Base-by-base conservation (phyloP, 2,329 filamentous ascomycete genomes). In the Sporothrix mexicana region DNA sequence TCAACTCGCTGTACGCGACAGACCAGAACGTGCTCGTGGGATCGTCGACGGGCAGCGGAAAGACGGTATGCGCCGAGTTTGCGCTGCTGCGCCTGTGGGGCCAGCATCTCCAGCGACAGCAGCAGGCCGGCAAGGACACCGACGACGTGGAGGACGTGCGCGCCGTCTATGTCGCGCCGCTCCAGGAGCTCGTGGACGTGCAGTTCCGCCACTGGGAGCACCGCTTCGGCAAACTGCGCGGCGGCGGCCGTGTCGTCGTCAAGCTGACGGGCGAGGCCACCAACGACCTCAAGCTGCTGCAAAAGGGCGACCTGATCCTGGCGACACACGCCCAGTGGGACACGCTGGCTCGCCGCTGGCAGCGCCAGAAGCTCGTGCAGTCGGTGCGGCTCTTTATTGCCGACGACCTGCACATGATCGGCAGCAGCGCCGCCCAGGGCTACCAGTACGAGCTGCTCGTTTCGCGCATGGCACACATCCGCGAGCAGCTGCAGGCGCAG, bases 391-490 rank as follows among this genome's bases (percentile, higher is more conserved):
- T 99, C 0, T 94, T 99, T 80, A 95, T 99, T 76, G 95, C 95
- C 0, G 97, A 99, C 80, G 95, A 98, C 80, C 86, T 99, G 71
- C 96, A 99, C 80, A 91, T 98, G 85, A 86, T 99, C 43, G 96
- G 95, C 74, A 95, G 94, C n/a, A 95, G 94, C 73, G 94, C 94
- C 15, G 89, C 91, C 69, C 88, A 90, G 75, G 97, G 96, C 43
- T 97, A 95, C 80, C 88, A 97, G 43, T 99, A 99, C 81, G 96
- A 99, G 84, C 93, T 96, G 70, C 91, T 99, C 70, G 93, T 99
- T n/a, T 98, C 96, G 74, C 92, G 96, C 70, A 98, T 98, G 92
- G 94, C 97, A 80, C 96, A 96, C 76, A 98, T 99, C 80, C 92
- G 94, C 73, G 91, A 93, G 0, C 94, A 98, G 80, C 92, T 93